These are phyloP conservation scores for Aspergillus ellipticus DNA, from an alignment of 495 filamentous ascomycete species.

Conservation along the genomic window DNA sequence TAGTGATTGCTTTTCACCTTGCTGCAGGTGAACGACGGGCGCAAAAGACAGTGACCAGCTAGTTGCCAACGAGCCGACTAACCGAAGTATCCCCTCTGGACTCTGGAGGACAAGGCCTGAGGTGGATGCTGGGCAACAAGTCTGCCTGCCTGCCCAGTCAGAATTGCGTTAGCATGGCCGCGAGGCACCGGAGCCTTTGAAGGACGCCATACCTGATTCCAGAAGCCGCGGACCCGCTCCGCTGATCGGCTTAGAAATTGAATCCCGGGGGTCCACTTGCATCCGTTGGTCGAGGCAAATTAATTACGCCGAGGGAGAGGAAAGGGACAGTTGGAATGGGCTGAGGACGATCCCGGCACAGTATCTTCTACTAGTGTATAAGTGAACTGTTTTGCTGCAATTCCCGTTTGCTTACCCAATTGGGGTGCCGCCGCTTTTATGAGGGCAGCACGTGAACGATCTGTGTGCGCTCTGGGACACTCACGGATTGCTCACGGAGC, in stretches of 20 bases:
- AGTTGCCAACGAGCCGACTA: no score
- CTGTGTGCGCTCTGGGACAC: conserved; percentile 4
- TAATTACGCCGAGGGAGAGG: no score
- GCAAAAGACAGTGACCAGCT: no score
- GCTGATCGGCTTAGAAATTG: not conserved
- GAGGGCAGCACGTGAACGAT: conserved; percentile 3
- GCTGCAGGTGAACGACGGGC: no score
- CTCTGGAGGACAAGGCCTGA: not conserved
- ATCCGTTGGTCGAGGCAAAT: no score
- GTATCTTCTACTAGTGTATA: not conserved
- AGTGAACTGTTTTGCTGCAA: conserved; percentile 5
- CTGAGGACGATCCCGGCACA: no score
- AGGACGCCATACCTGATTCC: not conserved
- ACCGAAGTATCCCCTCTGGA: not conserved
- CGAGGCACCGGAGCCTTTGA: not conserved
- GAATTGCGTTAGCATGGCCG: not conserved
- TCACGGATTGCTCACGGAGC: conserved; percentile 3
- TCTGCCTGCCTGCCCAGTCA: not conserved
- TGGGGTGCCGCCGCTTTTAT: conserved; percentile 5
- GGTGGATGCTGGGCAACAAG: not conserved
- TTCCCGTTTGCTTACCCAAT: conserved; percentile 4
- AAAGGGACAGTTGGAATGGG: no score
- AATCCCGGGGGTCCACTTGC: not conserved
- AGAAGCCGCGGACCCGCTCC: not conserved
- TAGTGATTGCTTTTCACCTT: no score